Base-by-base conservation (phyloP, 129 eudicot species). In the Pittosporum tobira region DNA sequence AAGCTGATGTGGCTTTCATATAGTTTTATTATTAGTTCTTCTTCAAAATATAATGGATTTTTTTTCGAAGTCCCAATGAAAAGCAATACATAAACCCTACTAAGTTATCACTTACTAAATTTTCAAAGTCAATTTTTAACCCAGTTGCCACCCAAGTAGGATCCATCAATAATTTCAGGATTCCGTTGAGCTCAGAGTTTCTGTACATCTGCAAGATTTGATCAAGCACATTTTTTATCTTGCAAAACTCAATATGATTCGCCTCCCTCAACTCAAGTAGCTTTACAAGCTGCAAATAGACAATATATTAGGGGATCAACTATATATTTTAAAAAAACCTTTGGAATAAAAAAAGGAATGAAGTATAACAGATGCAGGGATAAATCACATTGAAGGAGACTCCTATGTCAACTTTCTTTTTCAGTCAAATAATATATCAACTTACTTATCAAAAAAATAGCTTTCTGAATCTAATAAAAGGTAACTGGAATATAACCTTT, bases 111-210 rank as follows among this genome's bases (percentile, higher is more conserved):
- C 94, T 76, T 75, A 87, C 99, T 49, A 91, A 69, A 48, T 70
- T 79, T 63, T 81, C 90, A 43, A 74, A 49, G 53, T 83, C 91
- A 49, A 83, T 59, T 67, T 81, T 87, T 63, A 91, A 67, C 53
- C 99, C 96, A n/a, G 99, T 87, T 37, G 96, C 90, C 49, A 71
- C 96, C 86, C 87, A 83, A 43, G 99, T 87, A 67, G 99, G 99
- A 67, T 79, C 84, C 77, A 87, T 80, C 61, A 91, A 64, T 40
- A 81, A 81, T 43, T 71, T 74, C 30, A 91, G 63, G 61, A 91
- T 91, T 65, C 74, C 76, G 38, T 57, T 61, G 40, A 91, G 99
- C 68, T 83, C 96, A 3, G 83, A 49, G 63, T 79, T 87, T 62
- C 59, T 51, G 30, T 72, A 51, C 81, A 91, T 68, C 72, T 76